Conservation (phyloP, 768 basidiomycete species). For the Filobasidium floriforme region DNA sequence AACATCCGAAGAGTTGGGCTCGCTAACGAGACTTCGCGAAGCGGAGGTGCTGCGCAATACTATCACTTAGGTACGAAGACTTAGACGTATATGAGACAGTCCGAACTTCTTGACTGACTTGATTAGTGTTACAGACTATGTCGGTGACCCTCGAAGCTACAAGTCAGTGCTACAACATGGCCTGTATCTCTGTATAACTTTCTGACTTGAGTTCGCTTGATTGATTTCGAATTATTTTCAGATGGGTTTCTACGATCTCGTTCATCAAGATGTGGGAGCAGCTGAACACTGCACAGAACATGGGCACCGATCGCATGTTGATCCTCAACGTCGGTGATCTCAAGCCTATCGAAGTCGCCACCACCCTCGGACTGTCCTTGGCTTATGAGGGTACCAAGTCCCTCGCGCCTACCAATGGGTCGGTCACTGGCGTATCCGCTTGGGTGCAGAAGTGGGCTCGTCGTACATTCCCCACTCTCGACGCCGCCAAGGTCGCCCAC, state of each 20-base stretch:
- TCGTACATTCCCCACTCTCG: not conserved
- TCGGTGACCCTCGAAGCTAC: constrained; percentile 60
- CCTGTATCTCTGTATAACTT: constrained; percentile 24
- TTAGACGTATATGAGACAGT: too few relatives aligned
- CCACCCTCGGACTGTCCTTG: constrained; percentile 60
- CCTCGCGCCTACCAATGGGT: constrained; percentile 56
- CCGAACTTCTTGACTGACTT: not conserved
- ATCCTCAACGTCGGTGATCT: constrained; percentile 69
- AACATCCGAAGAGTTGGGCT: constrained; percentile 61
- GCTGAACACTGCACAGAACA: constrained; percentile 59
- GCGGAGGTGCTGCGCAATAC: constrained; percentile 60
- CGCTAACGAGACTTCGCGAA: constrained; percentile 54
- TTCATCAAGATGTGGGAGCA: constrained; percentile 54
- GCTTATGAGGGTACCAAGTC: constrained; percentile 59
- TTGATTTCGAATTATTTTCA: not conserved
- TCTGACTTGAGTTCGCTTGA: not conserved
- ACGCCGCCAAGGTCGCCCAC: constrained; percentile 12
- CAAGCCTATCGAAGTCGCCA: constrained; percentile 65
- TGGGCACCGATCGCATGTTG: constrained; percentile 58
- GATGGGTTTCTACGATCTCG: constrained; percentile 25
- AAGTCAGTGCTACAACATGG: constrained; percentile 58
- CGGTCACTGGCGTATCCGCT: constrained; percentile 54
- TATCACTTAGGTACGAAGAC: constrained; percentile 47
- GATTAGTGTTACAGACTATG: constrained; percentile 44
- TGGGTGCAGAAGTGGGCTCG: constrained; percentile 28